Conservation (phyloP, 1,139 yeast species). For the Geotrichum europaeum region DNA sequence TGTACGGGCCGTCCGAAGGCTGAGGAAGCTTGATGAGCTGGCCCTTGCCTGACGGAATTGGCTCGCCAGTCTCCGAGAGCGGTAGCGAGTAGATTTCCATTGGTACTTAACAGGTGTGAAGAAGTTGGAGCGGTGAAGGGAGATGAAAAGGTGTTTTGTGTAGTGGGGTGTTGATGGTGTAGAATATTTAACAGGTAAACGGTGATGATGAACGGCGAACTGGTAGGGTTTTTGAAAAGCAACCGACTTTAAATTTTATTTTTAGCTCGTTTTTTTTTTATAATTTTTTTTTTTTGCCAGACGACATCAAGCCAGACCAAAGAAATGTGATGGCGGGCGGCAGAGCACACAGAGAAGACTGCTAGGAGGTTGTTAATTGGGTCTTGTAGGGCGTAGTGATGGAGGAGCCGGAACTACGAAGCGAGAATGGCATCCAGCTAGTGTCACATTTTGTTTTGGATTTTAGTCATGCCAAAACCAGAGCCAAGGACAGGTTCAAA, state of each 20-base stretch:
- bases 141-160: not conserved
- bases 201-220: not conserved
- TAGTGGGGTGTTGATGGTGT: not conserved
- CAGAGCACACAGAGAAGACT: not conserved
- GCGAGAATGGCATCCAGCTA: not conserved
- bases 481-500: not conserved
- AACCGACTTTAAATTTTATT: not conserved
- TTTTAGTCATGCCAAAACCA: not conserved
- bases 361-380: not conserved
- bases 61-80: conserved; percentile 31
- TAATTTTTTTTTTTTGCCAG: not conserved
- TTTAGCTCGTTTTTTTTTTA: not conserved
- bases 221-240: not conserved
- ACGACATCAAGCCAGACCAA: not conserved
- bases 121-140: not conserved
- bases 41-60: conserved; percentile 40
- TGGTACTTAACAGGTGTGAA: not conserved
- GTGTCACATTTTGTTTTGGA: too few relatives aligned
- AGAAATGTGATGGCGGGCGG: not conserved
- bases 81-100: conserved; percentile 25
- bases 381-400: not conserved
- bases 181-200: not conserved
- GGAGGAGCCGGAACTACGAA: not conserved
- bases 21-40: conserved; percentile 51
- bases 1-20: conserved; percentile 42